A percentile compares a stretch with the other conserved stretches of the same genome.
phyloP scores from a whole-genome alignment of 2,329 filamentous ascomycete species.

The Aspergillus sp. region DNA sequence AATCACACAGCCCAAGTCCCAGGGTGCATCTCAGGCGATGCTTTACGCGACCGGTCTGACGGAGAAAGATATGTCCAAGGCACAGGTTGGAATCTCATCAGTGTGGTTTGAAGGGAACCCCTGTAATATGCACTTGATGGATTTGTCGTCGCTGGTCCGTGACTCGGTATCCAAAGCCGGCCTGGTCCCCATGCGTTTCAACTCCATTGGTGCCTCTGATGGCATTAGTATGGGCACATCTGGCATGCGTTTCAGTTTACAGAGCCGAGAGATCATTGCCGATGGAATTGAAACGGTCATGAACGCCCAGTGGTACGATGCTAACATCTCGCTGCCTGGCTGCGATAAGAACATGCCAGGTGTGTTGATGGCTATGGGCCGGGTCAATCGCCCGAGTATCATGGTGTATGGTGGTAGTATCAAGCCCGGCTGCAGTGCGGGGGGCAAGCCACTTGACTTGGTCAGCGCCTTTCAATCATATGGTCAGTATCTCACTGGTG shows the following conservation, averaged over 20 bases:
- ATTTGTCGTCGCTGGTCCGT: constrained; percentile 73
- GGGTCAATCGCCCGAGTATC: constrained; percentile 84
- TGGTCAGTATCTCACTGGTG: constrained; percentile 71
- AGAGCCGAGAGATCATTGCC: constrained; percentile 91
- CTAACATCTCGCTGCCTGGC: constrained; percentile 87
- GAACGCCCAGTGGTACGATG: constrained; percentile 96
- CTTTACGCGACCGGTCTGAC: constrained; percentile 86
- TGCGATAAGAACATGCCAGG: constrained; percentile 99
- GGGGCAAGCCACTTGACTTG: constrained; percentile 74
- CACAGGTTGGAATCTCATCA: constrained; percentile 92
- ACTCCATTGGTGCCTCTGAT: constrained; percentile 94
- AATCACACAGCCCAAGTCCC: constrained; percentile 94
- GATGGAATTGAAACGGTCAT: constrained; percentile 98
- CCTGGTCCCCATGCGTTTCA: constrained; percentile 90
- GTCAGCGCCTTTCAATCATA: constrained; percentile 95
- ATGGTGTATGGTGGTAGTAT: constrained; percentile 97
- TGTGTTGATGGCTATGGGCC: constrained; percentile 84
- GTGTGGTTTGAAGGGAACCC: constrained; percentile 97
- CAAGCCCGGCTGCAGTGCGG: constrained; percentile 76
- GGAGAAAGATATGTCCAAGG: constrained; percentile 84
- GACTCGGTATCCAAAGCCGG: constrained; percentile 70
- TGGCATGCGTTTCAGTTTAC: constrained; percentile 90
- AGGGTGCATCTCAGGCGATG: constrained; percentile 97
- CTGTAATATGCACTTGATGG: constrained; percentile 97
- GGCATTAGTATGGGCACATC: constrained; percentile 95